phyloP scores from a whole-genome alignment of 805 yeast species.

The Nakazawaea sp. region DNA sequence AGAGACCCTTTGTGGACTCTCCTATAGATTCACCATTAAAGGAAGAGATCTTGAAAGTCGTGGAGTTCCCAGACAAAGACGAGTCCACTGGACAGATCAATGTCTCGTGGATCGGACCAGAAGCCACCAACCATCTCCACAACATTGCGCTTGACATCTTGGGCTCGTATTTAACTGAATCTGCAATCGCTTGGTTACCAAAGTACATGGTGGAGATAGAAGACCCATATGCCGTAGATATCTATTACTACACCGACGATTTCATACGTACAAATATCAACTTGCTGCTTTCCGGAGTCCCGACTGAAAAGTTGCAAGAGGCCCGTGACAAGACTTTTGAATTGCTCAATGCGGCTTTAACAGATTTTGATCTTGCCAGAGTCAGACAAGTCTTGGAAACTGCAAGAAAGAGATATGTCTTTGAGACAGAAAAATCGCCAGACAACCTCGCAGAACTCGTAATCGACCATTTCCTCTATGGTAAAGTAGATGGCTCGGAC shows the following conservation, averaged over 20 bases:
- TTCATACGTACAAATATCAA: slow-evolving; percentile 56
- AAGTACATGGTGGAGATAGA: slow-evolving; percentile 71
- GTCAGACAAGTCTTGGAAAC: slow-evolving; percentile 65
- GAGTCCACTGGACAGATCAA: slow-evolving; percentile 74
- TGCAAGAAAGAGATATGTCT: slow-evolving; percentile 52
- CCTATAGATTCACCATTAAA: slow-evolving; percentile 34
- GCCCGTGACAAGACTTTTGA: slow-evolving; percentile 45
- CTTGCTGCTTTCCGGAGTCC: slow-evolving; percentile 64
- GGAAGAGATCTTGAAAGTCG: slow-evolving; percentile 35
- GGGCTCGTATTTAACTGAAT: slow-evolving; percentile 67
- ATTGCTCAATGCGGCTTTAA: slow-evolving; percentile 46
- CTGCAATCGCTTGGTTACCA: slow-evolving; percentile 70
- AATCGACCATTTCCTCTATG: slow-evolving; percentile 76
- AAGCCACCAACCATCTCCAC: slow-evolving; percentile 37
- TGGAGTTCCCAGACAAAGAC: slow-evolving; percentile 85
- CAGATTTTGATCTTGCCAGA: slow-evolving; percentile 52
- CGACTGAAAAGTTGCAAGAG: slow-evolving; percentile 52
- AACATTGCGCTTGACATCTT: slow-evolving; percentile 69
- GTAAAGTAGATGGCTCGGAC: slow-evolving; percentile 53
- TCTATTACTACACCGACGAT: slow-evolving; percentile 69
- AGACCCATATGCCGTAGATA: slow-evolving; percentile 72
- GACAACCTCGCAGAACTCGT: slow-evolving; percentile 58
- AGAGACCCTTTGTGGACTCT: slow-evolving; percentile 80
- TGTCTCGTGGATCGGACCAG: slow-evolving; percentile 81
- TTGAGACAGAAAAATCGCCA: slow-evolving; percentile 58